Base-by-base conservation (phyloP, 148 eudicot species). In the Beta vulgaris region DNA sequence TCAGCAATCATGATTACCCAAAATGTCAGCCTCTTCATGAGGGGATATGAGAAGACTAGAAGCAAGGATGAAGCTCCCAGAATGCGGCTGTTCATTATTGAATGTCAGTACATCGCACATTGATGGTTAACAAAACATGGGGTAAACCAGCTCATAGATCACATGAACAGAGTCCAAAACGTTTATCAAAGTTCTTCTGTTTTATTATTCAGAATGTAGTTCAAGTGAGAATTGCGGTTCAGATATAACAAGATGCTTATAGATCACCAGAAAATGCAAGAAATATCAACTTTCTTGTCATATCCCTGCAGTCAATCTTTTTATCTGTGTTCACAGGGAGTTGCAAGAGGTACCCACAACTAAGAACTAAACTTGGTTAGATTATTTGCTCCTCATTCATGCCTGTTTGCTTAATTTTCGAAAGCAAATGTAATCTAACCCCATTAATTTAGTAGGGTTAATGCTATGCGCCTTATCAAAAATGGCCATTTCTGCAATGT, bases 1-100 rank as follows among this genome's bases (percentile, higher is more conserved):
- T 49, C n/a, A 18, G 2, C 36, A 29, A 73, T n/a, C 25, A 49
- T 75, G 34, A 60, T 78, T 89, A 93, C 98, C 97, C 99, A 95
- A 88, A 90, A 95, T 49, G 99, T 92, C 67, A 92, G 60, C 85
- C 99, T 90, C 90, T 95, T 95, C 97, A 95, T 95, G 73, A 95
- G 90, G 61, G 99, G 99, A 83, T 91, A 95, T 59, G 97, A 73
- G 85, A 90, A 95, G 76, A 95, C 96, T 42, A 95, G 84, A 74
- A 92, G 87, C 90, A 95, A 85, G 44, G 99, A 92, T 78, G 99
- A 92, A 77, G 97, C 97, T 48, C 97, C 99, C 84, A 95, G 83
- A 37, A 92, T 68, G 72, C 85, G 87, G 80, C 97, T 92, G 91
- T 82, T 75, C 57, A 76, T 43, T 36, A 46, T 18, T 36, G 39